phyloP scores from a whole-genome alignment of 768 basidiomycete genomes.

The Macrolepiota dolichaula region DNA sequence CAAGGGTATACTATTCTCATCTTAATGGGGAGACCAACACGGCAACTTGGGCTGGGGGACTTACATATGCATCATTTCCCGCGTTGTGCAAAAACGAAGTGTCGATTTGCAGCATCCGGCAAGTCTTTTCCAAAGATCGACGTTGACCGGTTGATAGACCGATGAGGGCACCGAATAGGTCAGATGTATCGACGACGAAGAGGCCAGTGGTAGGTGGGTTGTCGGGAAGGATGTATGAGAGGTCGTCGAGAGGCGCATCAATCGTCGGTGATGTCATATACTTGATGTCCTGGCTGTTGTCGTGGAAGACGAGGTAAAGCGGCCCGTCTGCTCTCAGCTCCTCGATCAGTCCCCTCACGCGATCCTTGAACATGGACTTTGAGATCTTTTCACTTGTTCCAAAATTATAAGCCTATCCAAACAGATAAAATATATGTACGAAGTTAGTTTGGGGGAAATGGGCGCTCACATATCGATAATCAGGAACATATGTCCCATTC shows the following conservation, averaged over 20 bases:
- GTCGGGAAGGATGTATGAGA: slow-evolving; percentile 59
- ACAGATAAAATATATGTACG: neutral
- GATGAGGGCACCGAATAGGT: slow-evolving; percentile 72
- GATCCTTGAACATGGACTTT: slow-evolving; percentile 46
- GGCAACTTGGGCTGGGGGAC: slow-evolving; percentile 20
- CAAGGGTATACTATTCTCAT: slow-evolving; percentile 59
- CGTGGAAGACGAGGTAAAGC: slow-evolving; percentile 80
- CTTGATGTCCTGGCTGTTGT: slow-evolving; percentile 76
- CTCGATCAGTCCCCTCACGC: slow-evolving; percentile 44
- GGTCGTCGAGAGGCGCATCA: slow-evolving; percentile 47
- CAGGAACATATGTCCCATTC: slow-evolving; percentile 62
- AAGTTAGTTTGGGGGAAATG: neutral
- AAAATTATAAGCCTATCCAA: slow-evolving; percentile 57
- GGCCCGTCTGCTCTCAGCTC: slow-evolving; percentile 45
- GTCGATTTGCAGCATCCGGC: slow-evolving; percentile 56
- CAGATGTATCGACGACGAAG: slow-evolving; percentile 70
- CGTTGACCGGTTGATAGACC: slow-evolving; percentile 54
- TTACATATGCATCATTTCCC: slow-evolving; percentile 81
- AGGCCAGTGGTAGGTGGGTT: slow-evolving; percentile 45
- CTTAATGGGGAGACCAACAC: neutral
- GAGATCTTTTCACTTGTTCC: slow-evolving; percentile 58
- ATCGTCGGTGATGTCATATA: slow-evolving; percentile 56
- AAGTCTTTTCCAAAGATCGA: slow-evolving; percentile 56
- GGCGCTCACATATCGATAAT: slow-evolving; percentile 52
- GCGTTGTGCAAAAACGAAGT: slow-evolving; percentile 72